These are phyloP conservation scores for Fonticula alba DNA, from an alignment of 78 protist genomes.

Conservation along the genomic window DNA sequence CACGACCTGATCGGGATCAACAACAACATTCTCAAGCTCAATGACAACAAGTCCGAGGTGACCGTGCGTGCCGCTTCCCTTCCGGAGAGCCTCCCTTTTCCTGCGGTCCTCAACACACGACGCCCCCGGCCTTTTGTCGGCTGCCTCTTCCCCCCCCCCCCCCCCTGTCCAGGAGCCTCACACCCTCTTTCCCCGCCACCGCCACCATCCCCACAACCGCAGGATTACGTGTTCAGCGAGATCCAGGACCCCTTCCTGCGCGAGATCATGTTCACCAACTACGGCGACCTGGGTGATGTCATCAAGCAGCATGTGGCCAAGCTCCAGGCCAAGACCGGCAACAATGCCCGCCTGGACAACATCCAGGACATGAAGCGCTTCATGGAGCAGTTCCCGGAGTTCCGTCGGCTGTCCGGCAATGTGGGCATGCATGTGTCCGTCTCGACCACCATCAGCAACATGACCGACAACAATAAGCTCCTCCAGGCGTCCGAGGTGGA, in stretches of 20 bases:
- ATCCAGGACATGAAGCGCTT: conserved; percentile 76
- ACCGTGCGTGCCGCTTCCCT: no score
- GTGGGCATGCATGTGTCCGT: conserved; percentile 67
- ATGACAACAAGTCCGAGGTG: conserved; percentile 11
- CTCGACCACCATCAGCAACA: conserved; percentile 24
- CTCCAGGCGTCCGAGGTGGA: conserved; percentile 58
- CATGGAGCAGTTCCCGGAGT: conserved; percentile 77
- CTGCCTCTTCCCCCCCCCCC: not conserved
- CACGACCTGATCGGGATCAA: conserved; percentile 70
- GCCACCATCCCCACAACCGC: not conserved
- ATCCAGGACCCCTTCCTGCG: conserved; percentile 57
- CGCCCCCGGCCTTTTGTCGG: not conserved
- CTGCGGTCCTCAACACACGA: not conserved
- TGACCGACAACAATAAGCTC: conserved; percentile 18
- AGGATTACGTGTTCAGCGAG: conserved; percentile 40
- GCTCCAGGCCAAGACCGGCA: conserved; percentile 34
- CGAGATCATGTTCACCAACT: conserved; percentile 51
- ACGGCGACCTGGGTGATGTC: conserved; percentile 72
- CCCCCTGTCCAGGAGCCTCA: not conserved
- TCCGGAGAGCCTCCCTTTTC: no score
- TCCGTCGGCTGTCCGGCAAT: conserved; percentile 43
- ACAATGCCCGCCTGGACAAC: conserved; percentile 30
- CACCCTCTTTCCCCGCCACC: not conserved
- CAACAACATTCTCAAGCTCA: conserved; percentile 47
- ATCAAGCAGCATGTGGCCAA: conserved; percentile 53